A percentile compares a stretch with the other conserved stretches of the same genome.
Conservation (phyloP, 805 yeast genomes). For the Kodamaea laetipori region DNA sequence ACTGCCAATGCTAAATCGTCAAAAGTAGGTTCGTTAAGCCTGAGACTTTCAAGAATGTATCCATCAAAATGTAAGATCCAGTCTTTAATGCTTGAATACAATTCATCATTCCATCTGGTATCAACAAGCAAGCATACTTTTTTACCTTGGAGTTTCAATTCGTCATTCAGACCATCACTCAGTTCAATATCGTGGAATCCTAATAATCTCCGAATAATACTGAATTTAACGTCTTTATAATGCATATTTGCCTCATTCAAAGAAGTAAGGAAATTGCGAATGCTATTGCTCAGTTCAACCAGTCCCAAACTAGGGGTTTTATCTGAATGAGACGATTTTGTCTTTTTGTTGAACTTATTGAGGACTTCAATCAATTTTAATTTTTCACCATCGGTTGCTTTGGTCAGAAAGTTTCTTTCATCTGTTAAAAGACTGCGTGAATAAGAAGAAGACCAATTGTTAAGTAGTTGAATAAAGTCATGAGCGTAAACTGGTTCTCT, state of each 20-base stretch:
- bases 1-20: constrained; percentile 29
- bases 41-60: constrained; percentile 15
- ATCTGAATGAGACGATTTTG: constrained; percentile 7
- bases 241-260: constrained; percentile 17
- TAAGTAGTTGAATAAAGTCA: constrained; percentile 9
- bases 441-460: constrained; percentile 10
- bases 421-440: constrained; percentile 3
- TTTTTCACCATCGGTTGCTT: constrained; percentile 30
- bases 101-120: constrained; percentile 39
- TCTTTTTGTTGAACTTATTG: constrained; percentile 23
- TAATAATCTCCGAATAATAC: constrained; percentile 28
- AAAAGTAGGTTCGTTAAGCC: background rate
- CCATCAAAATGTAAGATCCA: constrained; percentile 39
- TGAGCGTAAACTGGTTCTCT: background rate
- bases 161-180: no score
- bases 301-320: constrained; percentile 13
- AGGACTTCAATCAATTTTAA: constrained; percentile 38
- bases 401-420: background rate
- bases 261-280: constrained; percentile 18
- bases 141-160: no score
- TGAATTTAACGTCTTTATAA: constrained; percentile 25
- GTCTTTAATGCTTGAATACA: constrained; percentile 35
- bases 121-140: constrained; percentile 35
- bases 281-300: constrained; percentile 17
- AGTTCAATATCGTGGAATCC: constrained; percentile 13